Base-by-base conservation (phyloP, 371 early-diverging fungal genomes). In the Fennellomyces sp. region DNA sequence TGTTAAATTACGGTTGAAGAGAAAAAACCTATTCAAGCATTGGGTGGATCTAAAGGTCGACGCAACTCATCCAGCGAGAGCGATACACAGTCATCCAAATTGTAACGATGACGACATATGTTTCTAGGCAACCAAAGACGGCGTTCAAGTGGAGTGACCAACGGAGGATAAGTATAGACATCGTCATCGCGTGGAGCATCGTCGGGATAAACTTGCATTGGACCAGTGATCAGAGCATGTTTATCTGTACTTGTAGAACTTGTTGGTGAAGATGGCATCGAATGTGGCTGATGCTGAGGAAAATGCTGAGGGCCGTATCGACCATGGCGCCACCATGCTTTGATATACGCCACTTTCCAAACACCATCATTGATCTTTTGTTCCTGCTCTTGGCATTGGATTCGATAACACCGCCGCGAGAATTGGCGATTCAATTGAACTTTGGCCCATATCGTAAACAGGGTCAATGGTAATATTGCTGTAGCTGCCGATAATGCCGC, bases 391-490 rank as follows among this genome's bases (percentile, higher is more conserved):
- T 48, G 19, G 11, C 17, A 45, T 63, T 65, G 38, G 60, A 65
- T 19, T 48, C 72, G 79, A 38, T 78, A 70, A 1, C 75, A 73
- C 7, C 81, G 65, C 2, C 55, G 52, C 28, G 70, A 66, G 61
- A 84, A 87, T 6, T 76, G 68, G 2, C 66, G 67, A 5, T 75
- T 56, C 3, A 83, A 72, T 49, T 80, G 79, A 26, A 67, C 35
- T 66, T 83, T 85, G 54, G 75, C 74, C 80, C 81, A 85, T 0
- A 78, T 36, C 0, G 87, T 87, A 7, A 81, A 73, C 1, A 83
- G 36, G 3, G 82, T 56, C 6, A 85, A 57, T 1, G 86, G 86
- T 1, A 75, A 29, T 1, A 86, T 26, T 0, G 82, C 56, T 0
- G 76, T 71, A 0, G 82, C 84, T 6, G 81, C 65, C 0, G 69